phyloP scores from a whole-genome alignment of 306 rosid genomes.

The Cyclanthera cordifolia region DNA sequence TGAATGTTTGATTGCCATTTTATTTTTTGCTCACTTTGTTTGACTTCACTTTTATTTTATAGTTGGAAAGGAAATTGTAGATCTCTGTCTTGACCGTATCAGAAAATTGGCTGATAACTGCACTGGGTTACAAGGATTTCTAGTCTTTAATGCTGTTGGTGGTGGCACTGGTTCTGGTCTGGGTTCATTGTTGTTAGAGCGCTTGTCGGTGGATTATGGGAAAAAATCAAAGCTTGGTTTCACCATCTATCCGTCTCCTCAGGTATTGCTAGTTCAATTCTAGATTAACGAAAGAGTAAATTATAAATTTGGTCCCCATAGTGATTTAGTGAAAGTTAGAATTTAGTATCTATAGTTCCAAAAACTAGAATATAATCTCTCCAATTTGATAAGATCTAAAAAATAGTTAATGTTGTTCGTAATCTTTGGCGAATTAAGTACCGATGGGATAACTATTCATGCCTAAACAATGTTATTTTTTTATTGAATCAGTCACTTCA shows the following conservation, averaged over 20 bases:
- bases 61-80: constrained; percentile 88
- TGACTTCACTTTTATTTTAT: constrained; percentile 6
- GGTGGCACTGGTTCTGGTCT: constrained; percentile 97
- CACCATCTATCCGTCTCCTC: constrained; percentile 98
- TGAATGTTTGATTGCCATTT: neutral
- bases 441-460: too few species aligned
- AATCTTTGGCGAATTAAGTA: too few species aligned
- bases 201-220: constrained; percentile 88
- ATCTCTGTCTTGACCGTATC: constrained; percentile 88
- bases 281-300: too few species aligned
- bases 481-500: too few species aligned
- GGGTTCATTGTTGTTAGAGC: constrained; percentile 79
- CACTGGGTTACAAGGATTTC: constrained; percentile 89
- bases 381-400: too few species aligned
- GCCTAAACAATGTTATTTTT: too few species aligned
- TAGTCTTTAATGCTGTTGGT: constrained; percentile 92
- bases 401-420: too few species aligned
- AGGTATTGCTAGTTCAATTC: constrained; percentile 35
- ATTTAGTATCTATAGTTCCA: too few species aligned
- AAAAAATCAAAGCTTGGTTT: constrained; percentile 91
- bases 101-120: constrained; percentile 94
- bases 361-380: too few species aligned
- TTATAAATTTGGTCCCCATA: too few species aligned
- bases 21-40: neutral
- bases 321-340: too few species aligned